Base-by-base conservation (phyloP, 148 eudicot genomes). In the Vaccinium darrowii region DNA sequence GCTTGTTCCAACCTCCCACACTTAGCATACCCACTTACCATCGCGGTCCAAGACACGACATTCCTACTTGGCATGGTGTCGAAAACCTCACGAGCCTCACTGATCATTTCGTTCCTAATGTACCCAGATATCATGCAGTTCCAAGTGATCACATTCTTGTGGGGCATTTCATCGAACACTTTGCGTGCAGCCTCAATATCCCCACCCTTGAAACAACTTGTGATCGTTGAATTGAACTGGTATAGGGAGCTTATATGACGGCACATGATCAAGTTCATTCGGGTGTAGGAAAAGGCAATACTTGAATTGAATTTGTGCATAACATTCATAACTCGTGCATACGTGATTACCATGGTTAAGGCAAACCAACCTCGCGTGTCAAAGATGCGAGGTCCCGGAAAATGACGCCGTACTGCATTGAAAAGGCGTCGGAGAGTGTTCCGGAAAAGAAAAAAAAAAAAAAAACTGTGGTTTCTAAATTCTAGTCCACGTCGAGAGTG, bases 71-170 rank as follows among this genome's bases (percentile, higher is more conserved):
- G 96, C 93, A 93, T 92, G 12, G 4, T 51, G 76, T 93, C 89
- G 82, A 93, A 93, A 57, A 91, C 63, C 19, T 87, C 51, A 4
- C 90, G 92, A 65, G 93, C 93, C 79, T 91, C 91, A 49, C 2
- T 16, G 78, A 94, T 78, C 95, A 87, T 88, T 25, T 84, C 86
- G 82, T 92, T 88, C 76, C 81, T 90, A 56, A 86, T 60, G 84
- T 91, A 92, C 88, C 97, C 94, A 79, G 97, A 94, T 78, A 92
- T 88, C 93, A 94, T 91, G 86, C 97, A 91, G 47, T 92, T 94
- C 92, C 92, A 94, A 76, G 93, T 89, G 60, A 94, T 94, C 43
- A 88, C 87, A 84, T 92, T 92, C 90, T 89, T 90, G 8, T 87
- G 88, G 67, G 95, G 90, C 94, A 94, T 92, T 89, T 94, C 87